These are phyloP conservation scores for Ilyonectria destructans DNA, from an alignment of 2,329 filamentous ascomycete genomes.

Conservation along the genomic window DNA sequence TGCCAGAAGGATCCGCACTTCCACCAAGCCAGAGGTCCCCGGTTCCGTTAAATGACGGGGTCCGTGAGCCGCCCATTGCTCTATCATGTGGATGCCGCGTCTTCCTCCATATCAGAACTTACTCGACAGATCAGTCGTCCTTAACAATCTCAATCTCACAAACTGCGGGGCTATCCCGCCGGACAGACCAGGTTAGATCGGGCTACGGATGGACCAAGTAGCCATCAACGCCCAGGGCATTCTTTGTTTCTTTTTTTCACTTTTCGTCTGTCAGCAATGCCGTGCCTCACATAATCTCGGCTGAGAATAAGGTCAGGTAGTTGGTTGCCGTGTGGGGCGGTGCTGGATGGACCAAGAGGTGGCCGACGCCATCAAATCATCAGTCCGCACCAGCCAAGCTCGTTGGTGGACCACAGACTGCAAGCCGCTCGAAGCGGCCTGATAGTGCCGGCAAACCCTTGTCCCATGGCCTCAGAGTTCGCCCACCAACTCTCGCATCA, in stretches of 20 bases:
- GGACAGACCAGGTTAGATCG: not conserved
- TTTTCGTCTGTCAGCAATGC: constrained; percentile 19
- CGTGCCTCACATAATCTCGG: constrained; percentile 11
- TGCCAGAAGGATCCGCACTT: constrained; percentile 16
- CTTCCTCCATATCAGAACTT: not conserved
- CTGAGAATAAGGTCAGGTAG: constrained; percentile 27
- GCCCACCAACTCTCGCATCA: constrained; percentile 35
- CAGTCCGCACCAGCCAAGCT: constrained; percentile 35
- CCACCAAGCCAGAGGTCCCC: constrained; percentile 3
- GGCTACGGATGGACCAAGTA: not conserved
- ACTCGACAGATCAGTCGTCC: constrained; percentile 2
- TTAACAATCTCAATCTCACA: not conserved
- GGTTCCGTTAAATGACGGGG: constrained; percentile 18
- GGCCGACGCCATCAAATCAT: constrained; percentile 33
- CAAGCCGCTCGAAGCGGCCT: constrained; percentile 46
- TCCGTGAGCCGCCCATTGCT: constrained; percentile 10
- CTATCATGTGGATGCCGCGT: constrained; percentile 14
- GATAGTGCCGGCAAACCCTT: constrained; percentile 44
- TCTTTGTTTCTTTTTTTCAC: not conserved
- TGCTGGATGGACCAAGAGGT: constrained; percentile 31
- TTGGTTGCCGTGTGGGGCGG: constrained; percentile 34
- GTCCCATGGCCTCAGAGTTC: constrained; percentile 44
- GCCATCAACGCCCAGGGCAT: not conserved
- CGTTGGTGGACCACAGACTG: constrained; percentile 40
- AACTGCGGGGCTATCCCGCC: not conserved